phyloP scores from a whole-genome alignment of 257 asterid genomes.

The Echium plantagineum region DNA sequence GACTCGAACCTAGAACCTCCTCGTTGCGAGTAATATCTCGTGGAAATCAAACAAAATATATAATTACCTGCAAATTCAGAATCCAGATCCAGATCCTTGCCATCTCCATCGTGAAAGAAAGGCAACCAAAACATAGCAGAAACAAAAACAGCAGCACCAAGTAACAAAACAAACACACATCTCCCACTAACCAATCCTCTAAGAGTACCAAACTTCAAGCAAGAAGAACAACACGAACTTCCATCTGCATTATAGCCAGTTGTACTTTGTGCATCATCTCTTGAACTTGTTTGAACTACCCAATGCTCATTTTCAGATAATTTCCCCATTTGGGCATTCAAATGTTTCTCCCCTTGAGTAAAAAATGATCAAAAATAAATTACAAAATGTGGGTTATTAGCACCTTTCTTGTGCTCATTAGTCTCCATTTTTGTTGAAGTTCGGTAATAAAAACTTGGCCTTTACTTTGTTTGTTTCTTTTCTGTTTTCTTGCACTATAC shows the following conservation, averaged over 20 bases:
- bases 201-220: conserved; percentile 18
- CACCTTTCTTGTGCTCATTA: conserved; percentile 13
- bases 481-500: not conserved
- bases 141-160: conserved; percentile 54
- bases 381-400: conserved; percentile 37
- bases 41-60: not conserved
- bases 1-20: too few relatives aligned
- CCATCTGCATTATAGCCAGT: conserved; percentile 22
- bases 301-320: conserved; percentile 36
- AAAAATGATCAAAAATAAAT: not conserved
- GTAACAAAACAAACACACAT: conserved; percentile 50
- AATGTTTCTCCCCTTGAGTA: not conserved
- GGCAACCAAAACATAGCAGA: conserved; percentile 79
- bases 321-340: conserved; percentile 63
- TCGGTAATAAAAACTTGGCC: conserved; percentile 26
- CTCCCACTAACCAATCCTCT: conserved; percentile 38
- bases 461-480: not conserved
- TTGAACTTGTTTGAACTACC: conserved; percentile 26
- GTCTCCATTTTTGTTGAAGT: conserved; percentile 33
- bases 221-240: conserved; percentile 26
- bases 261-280: conserved; percentile 39
- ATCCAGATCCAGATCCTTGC: conserved; percentile 66
- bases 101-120: conserved; percentile 40
- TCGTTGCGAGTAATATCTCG: too few relatives aligned
- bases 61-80: conserved; percentile 28